Evolutionary conservation across 371 early-diverging fungal genomes (phyloP).

Genomic region (Mortierella polycephala): DNA sequence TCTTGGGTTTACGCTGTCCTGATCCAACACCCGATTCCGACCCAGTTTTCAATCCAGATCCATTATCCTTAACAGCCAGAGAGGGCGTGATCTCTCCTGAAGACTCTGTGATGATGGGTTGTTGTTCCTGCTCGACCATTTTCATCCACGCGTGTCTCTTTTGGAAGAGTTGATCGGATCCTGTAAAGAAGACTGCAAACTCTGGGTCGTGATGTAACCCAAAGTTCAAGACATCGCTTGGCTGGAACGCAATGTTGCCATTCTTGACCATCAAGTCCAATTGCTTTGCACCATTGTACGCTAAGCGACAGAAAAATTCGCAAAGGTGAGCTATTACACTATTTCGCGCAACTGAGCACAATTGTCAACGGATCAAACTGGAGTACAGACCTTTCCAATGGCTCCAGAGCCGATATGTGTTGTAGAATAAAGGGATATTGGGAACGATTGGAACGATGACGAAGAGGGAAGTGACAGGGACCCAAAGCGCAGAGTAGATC

Average conservation of each 20-base stretch:
- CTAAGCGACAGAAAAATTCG: slow-evolving; percentile 30
- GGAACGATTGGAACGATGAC: slow-evolving; percentile 82
- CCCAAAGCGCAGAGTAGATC: slow-evolving; percentile 73
- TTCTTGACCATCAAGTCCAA: slow-evolving; percentile 55
- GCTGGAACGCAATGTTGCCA: slow-evolving; percentile 37
- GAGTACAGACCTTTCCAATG: slow-evolving; percentile 73
- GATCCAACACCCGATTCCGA: neutral
- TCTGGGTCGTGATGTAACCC: slow-evolving; percentile 54
- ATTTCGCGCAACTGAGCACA: neutral
- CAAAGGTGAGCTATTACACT: neutral
- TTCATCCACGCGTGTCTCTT: slow-evolving; percentile 10
- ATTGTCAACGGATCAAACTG: no score
- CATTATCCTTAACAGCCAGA: neutral
- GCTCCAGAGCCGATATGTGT: slow-evolving; percentile 82
- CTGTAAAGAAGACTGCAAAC: slow-evolving; percentile 56
- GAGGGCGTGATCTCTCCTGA: slow-evolving; percentile 35
- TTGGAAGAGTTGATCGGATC: slow-evolving; percentile 32
- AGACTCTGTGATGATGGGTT: slow-evolving; percentile 35
- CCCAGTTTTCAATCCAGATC: neutral
- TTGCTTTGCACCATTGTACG: slow-evolving; percentile 73
- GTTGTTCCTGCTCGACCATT: slow-evolving; percentile 3
- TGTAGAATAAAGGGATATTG: slow-evolving; percentile 86
- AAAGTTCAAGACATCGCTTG: slow-evolving; percentile 51
- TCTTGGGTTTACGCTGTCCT: slow-evolving; percentile 1
- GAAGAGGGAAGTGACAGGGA: slow-evolving; percentile 79